These are phyloP conservation scores for Limnanthes douglasii DNA, from an alignment of 345 rosid genomes.

Conservation along the genomic window DNA sequence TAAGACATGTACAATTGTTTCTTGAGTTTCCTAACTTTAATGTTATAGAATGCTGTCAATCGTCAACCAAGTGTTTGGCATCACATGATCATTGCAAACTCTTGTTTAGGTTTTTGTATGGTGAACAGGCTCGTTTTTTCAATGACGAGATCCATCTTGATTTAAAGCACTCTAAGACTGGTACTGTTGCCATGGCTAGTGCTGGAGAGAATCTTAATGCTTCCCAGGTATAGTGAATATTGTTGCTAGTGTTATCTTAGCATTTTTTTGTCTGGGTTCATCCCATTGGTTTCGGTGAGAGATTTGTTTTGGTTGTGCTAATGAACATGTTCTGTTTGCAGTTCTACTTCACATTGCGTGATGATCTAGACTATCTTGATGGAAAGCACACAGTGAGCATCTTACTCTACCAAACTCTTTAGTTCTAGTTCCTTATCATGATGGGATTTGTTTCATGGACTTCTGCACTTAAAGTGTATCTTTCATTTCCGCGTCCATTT, in stretches of 20 bases:
- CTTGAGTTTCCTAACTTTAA: not conserved
- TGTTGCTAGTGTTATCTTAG: not conserved
- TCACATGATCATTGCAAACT: not conserved
- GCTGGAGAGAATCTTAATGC: constrained; percentile 96
- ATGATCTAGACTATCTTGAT: constrained; percentile 88
- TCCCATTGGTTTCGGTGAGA: too few relatives aligned
- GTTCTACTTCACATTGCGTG: constrained; percentile 84
- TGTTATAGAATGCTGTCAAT: not conserved
- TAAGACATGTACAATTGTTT: constrained; percentile 15
- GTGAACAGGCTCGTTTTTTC: constrained; percentile 89
- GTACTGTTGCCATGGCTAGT: constrained; percentile 92
- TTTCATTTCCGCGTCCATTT: too few relatives aligned
- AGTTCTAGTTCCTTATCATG: not conserved
- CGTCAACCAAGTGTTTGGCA: not conserved
- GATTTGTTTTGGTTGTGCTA: not conserved
- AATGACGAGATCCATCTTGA: constrained; percentile 78
- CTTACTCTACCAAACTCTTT: not conserved
- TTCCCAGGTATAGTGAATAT: constrained; percentile 48
- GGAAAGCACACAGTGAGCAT: constrained; percentile 85
- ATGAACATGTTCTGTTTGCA: constrained; percentile 16
- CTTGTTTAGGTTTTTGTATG: constrained; percentile 52
- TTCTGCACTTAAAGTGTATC: too few relatives aligned
- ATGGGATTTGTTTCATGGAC: not conserved
- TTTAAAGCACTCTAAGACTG: constrained; percentile 70
- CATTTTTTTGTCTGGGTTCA: not conserved